A percentile compares a stretch with the other conserved stretches of the same genome.
phyloP scores from a whole-genome alignment of 148 eudicot genomes.

The Heliamphora exappendiculata region DNA sequence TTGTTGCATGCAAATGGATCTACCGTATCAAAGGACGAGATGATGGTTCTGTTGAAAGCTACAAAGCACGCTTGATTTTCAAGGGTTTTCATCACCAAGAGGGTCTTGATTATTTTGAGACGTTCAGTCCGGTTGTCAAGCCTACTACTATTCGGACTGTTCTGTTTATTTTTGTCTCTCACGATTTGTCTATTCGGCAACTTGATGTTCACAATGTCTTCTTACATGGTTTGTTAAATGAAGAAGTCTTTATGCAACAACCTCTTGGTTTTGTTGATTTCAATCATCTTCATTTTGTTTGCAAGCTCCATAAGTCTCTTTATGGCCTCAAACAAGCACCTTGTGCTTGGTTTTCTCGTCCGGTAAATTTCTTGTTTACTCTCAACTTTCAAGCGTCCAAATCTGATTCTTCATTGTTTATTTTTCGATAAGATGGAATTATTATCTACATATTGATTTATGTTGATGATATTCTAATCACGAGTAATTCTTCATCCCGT shows the following conservation, averaged over 20 bases:
- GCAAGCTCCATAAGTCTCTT: background rate
- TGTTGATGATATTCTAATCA: no score
- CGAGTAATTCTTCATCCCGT: no score
- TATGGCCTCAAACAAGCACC: no score
- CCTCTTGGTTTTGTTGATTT: background rate
- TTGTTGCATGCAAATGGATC: conserved; percentile 1
- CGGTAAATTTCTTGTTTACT: background rate
- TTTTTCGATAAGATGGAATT: no score
- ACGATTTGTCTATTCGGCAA: background rate
- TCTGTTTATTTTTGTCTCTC: background rate
- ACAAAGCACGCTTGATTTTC: background rate
- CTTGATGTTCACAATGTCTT: background rate
- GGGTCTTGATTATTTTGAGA: background rate
- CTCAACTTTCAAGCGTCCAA: background rate
- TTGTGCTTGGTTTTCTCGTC: background rate
- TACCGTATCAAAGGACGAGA: background rate
- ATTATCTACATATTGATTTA: no score
- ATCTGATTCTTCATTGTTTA: no score
- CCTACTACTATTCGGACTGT: background rate
- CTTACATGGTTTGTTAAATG: background rate
- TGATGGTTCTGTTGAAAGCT: background rate
- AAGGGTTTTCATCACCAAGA: conserved; percentile 4
- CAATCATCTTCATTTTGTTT: background rate
- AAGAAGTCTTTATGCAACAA: background rate
- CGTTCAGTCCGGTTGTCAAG: conserved; percentile 3